Conservation (phyloP, 208 protist genomes). For the Trypanosoma melophagium region DNA sequence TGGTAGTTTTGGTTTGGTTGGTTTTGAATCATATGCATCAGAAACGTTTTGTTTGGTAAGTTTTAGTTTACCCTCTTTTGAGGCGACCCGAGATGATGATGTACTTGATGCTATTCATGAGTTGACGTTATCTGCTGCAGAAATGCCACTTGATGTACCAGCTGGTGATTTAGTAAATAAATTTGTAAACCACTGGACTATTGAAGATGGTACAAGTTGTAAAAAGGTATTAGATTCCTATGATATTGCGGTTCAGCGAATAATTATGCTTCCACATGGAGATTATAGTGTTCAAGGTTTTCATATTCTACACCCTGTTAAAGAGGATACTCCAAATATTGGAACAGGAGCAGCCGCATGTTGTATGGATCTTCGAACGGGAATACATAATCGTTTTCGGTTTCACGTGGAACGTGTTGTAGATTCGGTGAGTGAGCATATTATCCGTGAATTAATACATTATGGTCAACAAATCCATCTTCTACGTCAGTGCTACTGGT, state of each 20-base stretch:
- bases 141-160: slow-evolving; percentile 77
- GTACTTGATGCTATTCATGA: slow-evolving; percentile 87
- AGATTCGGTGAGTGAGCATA: slow-evolving; percentile 85
- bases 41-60: slow-evolving; percentile 85
- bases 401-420: slow-evolving; percentile 90
- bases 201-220: slow-evolving; percentile 54
- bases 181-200: slow-evolving; percentile 76
- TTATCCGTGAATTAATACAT: slow-evolving; percentile 78
- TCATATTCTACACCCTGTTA: slow-evolving; percentile 68
- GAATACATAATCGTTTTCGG: slow-evolving; percentile 89
- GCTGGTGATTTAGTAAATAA: slow-evolving; percentile 44
- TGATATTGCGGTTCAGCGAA: slow-evolving; percentile 62
- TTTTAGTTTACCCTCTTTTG: slow-evolving; percentile 68
- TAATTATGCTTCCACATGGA: slow-evolving; percentile 78
- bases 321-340: slow-evolving; percentile 79
- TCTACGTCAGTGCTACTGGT: slow-evolving; percentile 86
- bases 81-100: slow-evolving; percentile 62
- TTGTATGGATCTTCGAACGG: slow-evolving; percentile 86
- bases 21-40: slow-evolving; percentile 80
- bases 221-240: slow-evolving; percentile 49
- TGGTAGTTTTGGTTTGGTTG: slow-evolving; percentile 79
- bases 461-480: slow-evolving; percentile 84
- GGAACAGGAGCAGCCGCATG: slow-evolving; percentile 73
- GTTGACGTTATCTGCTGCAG: slow-evolving; percentile 81
- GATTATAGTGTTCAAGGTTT: slow-evolving; percentile 87